Conservation (phyloP, 106 monocot species). For the Dioscorea alata region DNA sequence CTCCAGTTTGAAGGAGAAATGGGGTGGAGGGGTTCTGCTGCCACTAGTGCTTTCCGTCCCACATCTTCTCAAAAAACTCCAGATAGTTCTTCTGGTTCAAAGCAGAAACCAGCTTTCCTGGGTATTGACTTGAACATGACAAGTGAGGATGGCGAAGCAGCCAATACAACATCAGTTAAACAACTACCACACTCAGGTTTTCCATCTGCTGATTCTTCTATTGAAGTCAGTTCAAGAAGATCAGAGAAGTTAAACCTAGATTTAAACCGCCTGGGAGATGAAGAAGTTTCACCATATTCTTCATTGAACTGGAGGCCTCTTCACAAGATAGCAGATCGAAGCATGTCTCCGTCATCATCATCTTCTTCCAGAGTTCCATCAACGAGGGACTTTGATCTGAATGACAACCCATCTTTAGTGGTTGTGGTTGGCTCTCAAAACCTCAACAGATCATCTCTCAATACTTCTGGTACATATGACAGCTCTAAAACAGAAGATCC, state of each 20-base stretch:
- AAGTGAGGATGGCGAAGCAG: constrained; percentile 21
- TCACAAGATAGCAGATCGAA: constrained; percentile 15
- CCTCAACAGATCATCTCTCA: constrained; percentile 3
- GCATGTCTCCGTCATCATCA: constrained; percentile 50
- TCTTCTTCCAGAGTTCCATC: constrained; percentile 27
- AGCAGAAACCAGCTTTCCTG: constrained; percentile 28
- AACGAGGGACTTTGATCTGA: constrained; percentile 63
- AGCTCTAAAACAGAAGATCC: constrained; percentile 22
- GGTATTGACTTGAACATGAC: constrained; percentile 69
- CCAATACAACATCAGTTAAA: constrained; percentile 18
- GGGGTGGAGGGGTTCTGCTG: constrained; percentile 86
- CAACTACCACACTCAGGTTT: constrained; percentile 20
- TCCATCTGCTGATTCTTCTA: constrained; percentile 49
- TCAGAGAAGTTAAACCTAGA: constrained; percentile 57
- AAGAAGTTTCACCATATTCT: constrained; percentile 20
- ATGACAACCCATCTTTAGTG: constrained; percentile 40
- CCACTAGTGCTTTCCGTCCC: constrained; percentile 82
- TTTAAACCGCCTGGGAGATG: constrained; percentile 61
- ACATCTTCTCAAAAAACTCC: constrained; percentile 57
- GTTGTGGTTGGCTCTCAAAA: constrained; percentile 24
- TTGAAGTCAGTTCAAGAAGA: constrained; percentile 61
- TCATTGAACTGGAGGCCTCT: constrained; percentile 21
- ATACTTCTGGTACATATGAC: not conserved
- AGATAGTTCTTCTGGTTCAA: constrained; percentile 28
- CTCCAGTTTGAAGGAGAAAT: constrained; percentile 57